Conservation (phyloP, 306 rosid genomes). For the Dalbergia cochinchinensis region DNA sequence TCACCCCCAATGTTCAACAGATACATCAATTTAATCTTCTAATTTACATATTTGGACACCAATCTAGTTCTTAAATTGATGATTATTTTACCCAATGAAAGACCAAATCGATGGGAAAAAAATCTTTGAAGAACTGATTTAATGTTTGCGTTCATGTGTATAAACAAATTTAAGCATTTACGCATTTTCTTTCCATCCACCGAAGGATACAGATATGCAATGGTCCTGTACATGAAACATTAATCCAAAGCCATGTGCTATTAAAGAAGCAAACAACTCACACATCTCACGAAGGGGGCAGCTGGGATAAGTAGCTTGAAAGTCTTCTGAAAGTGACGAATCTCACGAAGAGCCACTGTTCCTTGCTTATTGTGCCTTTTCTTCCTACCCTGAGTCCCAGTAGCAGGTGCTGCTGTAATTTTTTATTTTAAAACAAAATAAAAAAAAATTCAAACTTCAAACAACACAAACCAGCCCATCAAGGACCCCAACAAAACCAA, state of each 20-base stretch:
- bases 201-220: not conserved
- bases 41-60: not conserved
- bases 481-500: slow-evolving; percentile 16
- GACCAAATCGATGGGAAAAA: not conserved
- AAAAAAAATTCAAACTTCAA: not conserved
- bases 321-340: slow-evolving; percentile 66
- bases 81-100: not conserved
- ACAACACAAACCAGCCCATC: slow-evolving; percentile 30
- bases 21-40: not conserved
- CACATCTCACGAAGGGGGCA: slow-evolving; percentile 76
- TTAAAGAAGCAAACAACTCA: slow-evolving; percentile 49
- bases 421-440: not conserved
- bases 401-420: slow-evolving; percentile 38
- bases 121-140: not conserved
- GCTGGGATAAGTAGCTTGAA: slow-evolving; percentile 64
- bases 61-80: not conserved
- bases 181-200: slow-evolving; percentile 7
- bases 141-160: not conserved
- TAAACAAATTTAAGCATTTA: not conserved
- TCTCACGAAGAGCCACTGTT: slow-evolving; percentile 76
- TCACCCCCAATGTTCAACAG: not conserved
- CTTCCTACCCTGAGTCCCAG: slow-evolving; percentile 35
- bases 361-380: slow-evolving; percentile 69
- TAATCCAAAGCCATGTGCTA: not conserved
- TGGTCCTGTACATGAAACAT: not conserved